A percentile compares a stretch with the other conserved stretches of the same genome.
phyloP scores from a whole-genome alignment of 495 filamentous ascomycete genomes.

The Cercophora sp. region DNA sequence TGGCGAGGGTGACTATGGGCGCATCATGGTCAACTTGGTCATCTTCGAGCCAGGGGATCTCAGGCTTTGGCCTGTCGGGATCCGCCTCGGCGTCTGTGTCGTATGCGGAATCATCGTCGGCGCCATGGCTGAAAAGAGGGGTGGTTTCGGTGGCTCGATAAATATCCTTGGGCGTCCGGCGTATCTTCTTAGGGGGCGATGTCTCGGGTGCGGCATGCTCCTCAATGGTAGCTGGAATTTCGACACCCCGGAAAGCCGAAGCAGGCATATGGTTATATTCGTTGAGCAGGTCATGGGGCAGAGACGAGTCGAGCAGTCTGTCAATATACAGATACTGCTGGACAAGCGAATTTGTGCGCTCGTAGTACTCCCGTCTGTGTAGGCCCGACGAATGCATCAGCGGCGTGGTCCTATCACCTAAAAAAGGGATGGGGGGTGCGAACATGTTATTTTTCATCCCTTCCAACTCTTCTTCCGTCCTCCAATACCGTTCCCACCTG shows the following conservation, averaged over 20 bases:
- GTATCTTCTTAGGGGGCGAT: constrained; percentile 32
- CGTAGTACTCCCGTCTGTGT: constrained; percentile 78
- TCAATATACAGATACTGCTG: constrained; percentile 91
- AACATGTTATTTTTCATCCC: constrained; percentile 61
- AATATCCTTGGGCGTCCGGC: constrained; percentile 74
- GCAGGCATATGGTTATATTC: constrained; percentile 64
- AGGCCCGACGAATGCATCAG: constrained; percentile 7
- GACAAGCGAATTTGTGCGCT: constrained; percentile 75
- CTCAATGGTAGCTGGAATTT: constrained; percentile 59
- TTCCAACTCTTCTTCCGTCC: constrained; percentile 60
- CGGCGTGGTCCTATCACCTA: not conserved
- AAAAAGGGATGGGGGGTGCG: constrained; percentile 15
- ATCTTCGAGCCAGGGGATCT: constrained; percentile 53
- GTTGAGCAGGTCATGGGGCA: constrained; percentile 80
- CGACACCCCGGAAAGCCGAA: constrained; percentile 38
- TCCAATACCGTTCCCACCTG: constrained; percentile 71
- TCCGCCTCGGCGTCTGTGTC: constrained; percentile 16
- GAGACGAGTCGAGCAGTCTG: constrained; percentile 79
- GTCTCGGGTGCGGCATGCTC: constrained; percentile 18
- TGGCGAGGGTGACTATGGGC: constrained; percentile 69
- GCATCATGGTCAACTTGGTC: constrained; percentile 59
- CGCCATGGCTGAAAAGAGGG: constrained; percentile 51
- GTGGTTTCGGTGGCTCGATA: constrained; percentile 73
- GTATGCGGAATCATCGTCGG: constrained; percentile 23
- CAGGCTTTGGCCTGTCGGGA: constrained; percentile 29